These are phyloP conservation scores for Rhizopus sp. DNA, from an alignment of 371 early-diverging fungal genomes.

Conservation along the genomic window DNA sequence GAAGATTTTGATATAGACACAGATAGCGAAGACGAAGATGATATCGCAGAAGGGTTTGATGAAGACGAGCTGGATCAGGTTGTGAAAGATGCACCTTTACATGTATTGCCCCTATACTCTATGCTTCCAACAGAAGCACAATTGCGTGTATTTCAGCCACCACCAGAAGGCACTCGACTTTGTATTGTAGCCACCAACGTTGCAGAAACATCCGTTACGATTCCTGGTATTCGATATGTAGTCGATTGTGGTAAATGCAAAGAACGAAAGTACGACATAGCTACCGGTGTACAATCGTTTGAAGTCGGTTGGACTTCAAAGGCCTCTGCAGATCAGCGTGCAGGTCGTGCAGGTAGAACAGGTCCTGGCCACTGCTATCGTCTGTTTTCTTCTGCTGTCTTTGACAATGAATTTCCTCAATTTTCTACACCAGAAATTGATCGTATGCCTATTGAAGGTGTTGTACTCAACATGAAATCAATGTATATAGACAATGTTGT, in stretches of 20 bases:
- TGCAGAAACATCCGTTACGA: constrained; percentile 99
- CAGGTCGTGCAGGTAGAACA: constrained; percentile 98
- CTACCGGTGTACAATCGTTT: constrained; percentile 87
- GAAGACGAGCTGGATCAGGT: constrained; percentile 46
- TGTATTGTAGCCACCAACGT: constrained; percentile 99
- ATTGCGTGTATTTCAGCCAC: constrained; percentile 84
- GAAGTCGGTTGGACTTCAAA: constrained; percentile 93
- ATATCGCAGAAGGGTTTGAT: constrained; percentile 43
- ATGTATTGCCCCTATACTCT: constrained; percentile 93
- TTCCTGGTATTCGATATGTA: constrained; percentile 96
- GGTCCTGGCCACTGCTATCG: constrained; percentile 98
- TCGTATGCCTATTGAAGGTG: constrained; percentile 94
- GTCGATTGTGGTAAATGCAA: constrained; percentile 98
- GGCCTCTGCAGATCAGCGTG: constrained; percentile 94
- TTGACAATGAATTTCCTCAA: constrained; percentile 86
- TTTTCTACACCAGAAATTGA: constrained; percentile 94
- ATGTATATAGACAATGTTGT: constrained; percentile 94
- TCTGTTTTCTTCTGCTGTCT: constrained; percentile 94
- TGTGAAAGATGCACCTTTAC: constrained; percentile 55
- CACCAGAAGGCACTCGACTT: constrained; percentile 88
- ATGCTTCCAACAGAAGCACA: constrained; percentile 89
- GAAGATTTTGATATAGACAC: constrained; percentile 59
- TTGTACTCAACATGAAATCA: constrained; percentile 94
- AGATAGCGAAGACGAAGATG: constrained; percentile 41
- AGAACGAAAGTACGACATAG: constrained; percentile 79